These are phyloP conservation scores for Saitoella complicata DNA, from an alignment of 805 yeast species.

Conservation along the genomic window DNA sequence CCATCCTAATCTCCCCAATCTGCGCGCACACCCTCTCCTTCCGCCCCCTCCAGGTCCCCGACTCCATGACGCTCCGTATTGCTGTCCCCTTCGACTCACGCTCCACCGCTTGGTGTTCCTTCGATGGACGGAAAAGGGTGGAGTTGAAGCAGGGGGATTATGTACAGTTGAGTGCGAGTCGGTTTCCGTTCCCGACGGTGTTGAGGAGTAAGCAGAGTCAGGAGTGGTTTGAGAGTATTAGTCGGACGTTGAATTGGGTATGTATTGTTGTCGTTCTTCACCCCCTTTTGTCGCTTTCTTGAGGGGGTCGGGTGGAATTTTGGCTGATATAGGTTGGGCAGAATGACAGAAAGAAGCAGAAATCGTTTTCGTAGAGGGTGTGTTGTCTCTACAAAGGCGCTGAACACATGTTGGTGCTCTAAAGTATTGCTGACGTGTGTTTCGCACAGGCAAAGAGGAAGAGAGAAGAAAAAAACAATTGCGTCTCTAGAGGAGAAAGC, in stretches of 20 bases:
- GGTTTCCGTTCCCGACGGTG: conserved; percentile 89
- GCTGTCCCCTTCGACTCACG: conserved; percentile 67
- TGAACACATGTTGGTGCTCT: too few relatives aligned
- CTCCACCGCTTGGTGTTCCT: conserved; percentile 91
- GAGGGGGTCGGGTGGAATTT: too few relatives aligned
- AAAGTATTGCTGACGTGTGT: too few relatives aligned
- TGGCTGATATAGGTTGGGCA: too few relatives aligned
- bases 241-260: conserved; percentile 74
- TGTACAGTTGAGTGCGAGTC: conserved; percentile 68
- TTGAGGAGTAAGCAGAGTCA: conserved; percentile 39
- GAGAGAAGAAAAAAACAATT: too few relatives aligned
- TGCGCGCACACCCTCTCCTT: conserved; percentile 96
- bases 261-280: too few relatives aligned
- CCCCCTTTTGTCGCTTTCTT: too few relatives aligned
- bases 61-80: conserved; percentile 71
- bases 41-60: conserved; percentile 83
- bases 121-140: conserved; percentile 81
- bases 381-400: too few relatives aligned
- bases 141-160: conserved; percentile 74
- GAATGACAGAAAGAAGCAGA: too few relatives aligned
- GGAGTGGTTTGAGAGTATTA: conserved; percentile 70
- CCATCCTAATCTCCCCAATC: conserved; percentile 84
- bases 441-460: too few relatives aligned
- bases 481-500: too few relatives aligned
- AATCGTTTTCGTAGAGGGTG: too few relatives aligned